These are phyloP conservation scores for Lentinula raphanica DNA, from an alignment of 768 basidiomycete species.

Conservation along the genomic window DNA sequence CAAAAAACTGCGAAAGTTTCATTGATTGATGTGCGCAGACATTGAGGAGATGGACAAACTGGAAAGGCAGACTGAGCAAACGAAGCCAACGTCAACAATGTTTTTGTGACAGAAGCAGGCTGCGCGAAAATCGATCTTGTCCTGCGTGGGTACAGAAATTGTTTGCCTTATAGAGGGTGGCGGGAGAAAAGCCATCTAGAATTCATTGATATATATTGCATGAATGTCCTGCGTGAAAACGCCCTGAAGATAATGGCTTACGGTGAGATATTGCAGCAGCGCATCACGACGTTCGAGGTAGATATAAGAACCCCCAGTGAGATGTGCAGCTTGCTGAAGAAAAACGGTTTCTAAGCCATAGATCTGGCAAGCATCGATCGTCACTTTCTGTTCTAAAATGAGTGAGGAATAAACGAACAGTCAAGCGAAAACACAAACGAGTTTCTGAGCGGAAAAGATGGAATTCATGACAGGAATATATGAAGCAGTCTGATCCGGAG, in stretches of 20 bases:
- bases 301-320: slow-evolving; percentile 93
- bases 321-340: slow-evolving; percentile 93
- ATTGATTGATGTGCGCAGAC: background rate
- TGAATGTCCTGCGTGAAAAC: slow-evolving; percentile 3
- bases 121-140: slow-evolving; percentile 93
- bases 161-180: slow-evolving; percentile 66
- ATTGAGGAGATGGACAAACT: slow-evolving; percentile 49
- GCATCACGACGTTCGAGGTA: slow-evolving; percentile 75
- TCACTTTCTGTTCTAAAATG: slow-evolving; percentile 66
- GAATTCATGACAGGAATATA: slow-evolving; percentile 99
- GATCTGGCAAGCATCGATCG: slow-evolving; percentile 93
- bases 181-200: slow-evolving; percentile 84
- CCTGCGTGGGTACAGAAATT: slow-evolving; percentile 85
- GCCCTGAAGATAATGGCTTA: slow-evolving; percentile 22
- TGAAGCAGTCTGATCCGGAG: slow-evolving; percentile 81
- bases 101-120: slow-evolving; percentile 99
- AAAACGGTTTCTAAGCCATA: slow-evolving; percentile 89
- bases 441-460: slow-evolving; percentile 97
- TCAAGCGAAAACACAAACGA: slow-evolving; percentile 43
- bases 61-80: slow-evolving; percentile 97
- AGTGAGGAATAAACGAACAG: background rate
- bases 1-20: slow-evolving; percentile 71
- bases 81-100: slow-evolving; percentile 93
- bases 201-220: no score
- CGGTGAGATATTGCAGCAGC: slow-evolving; percentile 88